Conservation (phyloP, 192 early-diverging fungal genomes). For the Phycomyces blakesleeanus region DNA sequence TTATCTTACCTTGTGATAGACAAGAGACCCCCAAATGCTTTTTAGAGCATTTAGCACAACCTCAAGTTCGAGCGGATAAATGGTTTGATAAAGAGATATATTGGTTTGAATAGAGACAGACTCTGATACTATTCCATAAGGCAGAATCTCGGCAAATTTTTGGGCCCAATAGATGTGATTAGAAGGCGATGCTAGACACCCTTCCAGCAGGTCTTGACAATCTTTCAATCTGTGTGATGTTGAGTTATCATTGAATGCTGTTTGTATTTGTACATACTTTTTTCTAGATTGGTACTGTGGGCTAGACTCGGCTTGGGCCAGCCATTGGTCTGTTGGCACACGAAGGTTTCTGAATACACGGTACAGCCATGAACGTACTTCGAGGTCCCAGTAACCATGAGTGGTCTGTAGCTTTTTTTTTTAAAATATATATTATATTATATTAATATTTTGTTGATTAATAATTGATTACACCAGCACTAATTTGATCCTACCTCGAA, state of each 20-base stretch:
- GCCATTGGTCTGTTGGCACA: background rate
- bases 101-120: background rate
- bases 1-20: background rate
- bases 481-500: background rate
- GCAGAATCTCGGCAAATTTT: background rate
- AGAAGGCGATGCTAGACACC: background rate
- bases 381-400: background rate
- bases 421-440: background rate
- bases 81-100: background rate
- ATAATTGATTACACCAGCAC: too few species aligned
- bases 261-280: background rate
- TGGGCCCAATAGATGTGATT: background rate
- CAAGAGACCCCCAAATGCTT: background rate
- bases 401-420: slow-evolving; percentile 1
- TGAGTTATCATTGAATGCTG: background rate
- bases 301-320: background rate
- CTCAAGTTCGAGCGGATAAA: background rate
- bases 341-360: background rate
- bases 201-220: background rate
- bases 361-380: background rate
- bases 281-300: background rate
- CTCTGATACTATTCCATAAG: background rate
- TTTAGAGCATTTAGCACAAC: background rate
- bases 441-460: background rate
- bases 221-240: background rate